Evolutionary conservation across 495 filamentous ascomycete species (phyloP), one percentile per base, ranked within the genome.

Genomic region (Lophiostoma macrostomum): DNA sequence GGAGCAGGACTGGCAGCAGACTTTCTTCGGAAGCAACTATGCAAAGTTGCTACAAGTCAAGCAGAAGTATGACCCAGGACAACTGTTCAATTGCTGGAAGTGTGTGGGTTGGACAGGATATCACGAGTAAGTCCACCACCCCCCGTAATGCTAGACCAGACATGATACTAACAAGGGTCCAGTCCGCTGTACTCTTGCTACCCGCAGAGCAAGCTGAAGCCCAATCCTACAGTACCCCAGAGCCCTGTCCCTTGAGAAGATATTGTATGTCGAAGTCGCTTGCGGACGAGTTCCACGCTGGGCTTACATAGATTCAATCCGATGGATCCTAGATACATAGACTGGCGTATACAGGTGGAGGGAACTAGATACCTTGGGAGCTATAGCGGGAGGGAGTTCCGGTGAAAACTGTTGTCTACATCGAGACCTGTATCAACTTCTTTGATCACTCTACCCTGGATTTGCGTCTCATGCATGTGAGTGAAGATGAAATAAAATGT

Each of bases 21-120:
- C 49, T 6, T 64, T 61, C 49, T 64, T 53, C 43, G 61, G 61
- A 0, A 32, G 32, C 7, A 61, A 61, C 27, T 64, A 64, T 40
- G 34, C 30, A 0, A 49, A 37, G 43, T 22, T 64, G n/a, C 20
- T 58, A 30, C 37, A 12, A 20, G 45, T 64, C 5, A 64, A 64
- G 50, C 49, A 50, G 30, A 57, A 46, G 42, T 64, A 50, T 16
- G 61, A 64, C 51, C 58, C 61, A 3, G 52, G 16, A 0, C 47
- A 52, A 3, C 27, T 64, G 34, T 64, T 64, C 31, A 60, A 52
- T 23, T 56, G 51, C 30, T 56, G 51, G 56, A 60, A 56, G 36
- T 60, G 56, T 27, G 56, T 64, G 24, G 60, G 60, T n/a, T 62
- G 54, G 54, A 53, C 31, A 7, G 54, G 59, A 3, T 48, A 53